Evolutionary conservation across 306 rosid genomes (phyloP).

Genomic region (Quercus aquifolioides): DNA sequence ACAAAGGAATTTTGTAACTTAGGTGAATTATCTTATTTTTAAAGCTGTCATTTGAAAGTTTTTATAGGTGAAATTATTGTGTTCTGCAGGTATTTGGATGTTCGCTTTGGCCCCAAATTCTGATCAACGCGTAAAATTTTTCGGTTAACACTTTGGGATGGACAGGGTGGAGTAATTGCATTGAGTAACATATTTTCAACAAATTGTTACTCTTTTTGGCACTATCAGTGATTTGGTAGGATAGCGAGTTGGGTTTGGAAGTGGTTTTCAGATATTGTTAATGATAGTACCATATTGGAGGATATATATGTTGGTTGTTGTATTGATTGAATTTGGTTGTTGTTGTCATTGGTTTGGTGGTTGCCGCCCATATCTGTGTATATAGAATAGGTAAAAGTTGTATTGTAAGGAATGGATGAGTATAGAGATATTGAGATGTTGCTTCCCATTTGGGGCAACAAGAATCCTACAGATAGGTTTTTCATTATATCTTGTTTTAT

Average conservation of each 20-base stretch:
- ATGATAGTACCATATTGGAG: neutral
- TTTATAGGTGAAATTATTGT: neutral
- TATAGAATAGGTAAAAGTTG: neutral
- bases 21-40: neutral
- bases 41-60: neutral
- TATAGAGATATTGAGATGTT: slow-evolving; percentile 62
- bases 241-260: slow-evolving; percentile 1
- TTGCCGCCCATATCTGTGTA: slow-evolving; percentile 7
- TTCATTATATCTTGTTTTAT: slow-evolving; percentile 62
- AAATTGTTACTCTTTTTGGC: slow-evolving; percentile 1
- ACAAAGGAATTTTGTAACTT: neutral
- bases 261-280: neutral
- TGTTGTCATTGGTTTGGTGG: slow-evolving; percentile 13
- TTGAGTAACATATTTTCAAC: slow-evolving; percentile 12
- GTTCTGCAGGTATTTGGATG: slow-evolving; percentile 33
- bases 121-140: neutral
- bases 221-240: slow-evolving; percentile 1
- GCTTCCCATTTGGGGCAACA: slow-evolving; percentile 68
- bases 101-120: neutral
- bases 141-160: slow-evolving; percentile 3
- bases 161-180: slow-evolving; percentile 20
- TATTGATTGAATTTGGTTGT: slow-evolving; percentile 14
- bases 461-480: slow-evolving; percentile 74
- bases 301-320: neutral
- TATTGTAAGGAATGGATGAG: slow-evolving; percentile 64